Evolutionary conservation across 371 early-diverging fungal genomes (phyloP), one percentile per base, ranked within the genome.

Genomic region (Gilbertella persicaria): DNA sequence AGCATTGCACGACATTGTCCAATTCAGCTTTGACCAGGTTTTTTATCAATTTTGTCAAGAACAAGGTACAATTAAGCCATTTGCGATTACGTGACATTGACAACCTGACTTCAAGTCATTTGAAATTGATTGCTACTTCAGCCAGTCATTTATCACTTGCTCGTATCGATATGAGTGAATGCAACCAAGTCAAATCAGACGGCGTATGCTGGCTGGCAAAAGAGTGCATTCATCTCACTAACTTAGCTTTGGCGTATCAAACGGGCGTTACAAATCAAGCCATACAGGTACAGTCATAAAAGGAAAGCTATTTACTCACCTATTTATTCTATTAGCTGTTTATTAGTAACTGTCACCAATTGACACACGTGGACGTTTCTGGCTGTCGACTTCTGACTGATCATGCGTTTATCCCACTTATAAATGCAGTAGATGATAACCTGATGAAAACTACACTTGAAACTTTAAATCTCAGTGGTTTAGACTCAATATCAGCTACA

Each of bases 161-260:
- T 1, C 65, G 67, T 44, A 49, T 71, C 9, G 75, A 75, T 50
- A 62, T 75, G 59, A 69, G 65, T 30, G 75, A 75, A 48, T 75
- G 75, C 26, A 58, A 62, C 23, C 50, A 58, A 30, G 55, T 75
- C 12, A 36, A 37, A 9, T 24, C 65, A 2, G 50, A 67, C 2
- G 75, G 62, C 2, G 55, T 71, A 13, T 46, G 48, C 8, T 58
- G 59, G 13, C 37, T 75, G 9, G 67, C 75, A 10, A 49, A 14
- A 0, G 52, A 60, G 47, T 69, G 70, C 36, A 50, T 50, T 6
- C 41, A 49, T 6, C 30, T 75, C 2, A 53, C 55, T 17, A 58
- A 62, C 0, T 47, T 75, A 20, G 38, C 53, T 2, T 47, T 75
- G 37, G 72, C 66, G 17, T 71, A 71, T 54, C 75, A 75, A 38